phyloP scores from a whole-genome alignment of 495 filamentous ascomycete species.

The Sordaria brevicollis region DNA sequence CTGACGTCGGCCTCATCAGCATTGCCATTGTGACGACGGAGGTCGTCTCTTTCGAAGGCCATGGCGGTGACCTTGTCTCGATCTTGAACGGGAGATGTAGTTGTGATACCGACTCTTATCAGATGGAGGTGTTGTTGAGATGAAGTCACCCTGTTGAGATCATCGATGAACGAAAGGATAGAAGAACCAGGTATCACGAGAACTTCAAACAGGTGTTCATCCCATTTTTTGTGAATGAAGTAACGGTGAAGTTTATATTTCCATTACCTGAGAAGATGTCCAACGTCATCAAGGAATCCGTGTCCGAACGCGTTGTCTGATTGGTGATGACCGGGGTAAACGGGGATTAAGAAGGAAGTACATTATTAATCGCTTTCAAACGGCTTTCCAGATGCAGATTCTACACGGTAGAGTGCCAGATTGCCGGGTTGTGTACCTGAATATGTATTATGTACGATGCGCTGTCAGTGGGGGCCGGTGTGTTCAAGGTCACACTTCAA shows the following conservation, averaged over 20 bases:
- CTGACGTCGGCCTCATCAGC: constrained; percentile 2
- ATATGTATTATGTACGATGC: not conserved
- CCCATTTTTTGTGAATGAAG: not conserved
- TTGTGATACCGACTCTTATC: not conserved
- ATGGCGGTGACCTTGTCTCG: not conserved
- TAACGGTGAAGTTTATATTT: not conserved
- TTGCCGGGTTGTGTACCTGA: not conserved
- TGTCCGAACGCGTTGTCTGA: not conserved
- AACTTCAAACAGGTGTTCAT: not conserved
- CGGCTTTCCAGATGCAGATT: not conserved
- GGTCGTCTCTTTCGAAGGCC: not conserved
- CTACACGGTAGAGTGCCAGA: not conserved
- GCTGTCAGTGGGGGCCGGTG: not conserved
- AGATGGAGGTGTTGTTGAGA: not conserved
- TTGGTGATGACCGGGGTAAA: not conserved
- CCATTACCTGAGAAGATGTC: not conserved
- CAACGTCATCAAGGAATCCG: not conserved
- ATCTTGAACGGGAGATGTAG: not conserved
- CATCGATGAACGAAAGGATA: not conserved
- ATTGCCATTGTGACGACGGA: not conserved
- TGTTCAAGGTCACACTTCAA: not conserved
- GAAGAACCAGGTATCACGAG: not conserved
- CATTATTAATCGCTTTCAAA: not conserved
- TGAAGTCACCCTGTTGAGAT: not conserved
- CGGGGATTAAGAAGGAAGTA: not conserved